A percentile compares a stretch with the other conserved stretches of the same genome.
Conservation (phyloP, 2,329 filamentous ascomycete genomes). For the Ceratocystis papillata region DNA sequence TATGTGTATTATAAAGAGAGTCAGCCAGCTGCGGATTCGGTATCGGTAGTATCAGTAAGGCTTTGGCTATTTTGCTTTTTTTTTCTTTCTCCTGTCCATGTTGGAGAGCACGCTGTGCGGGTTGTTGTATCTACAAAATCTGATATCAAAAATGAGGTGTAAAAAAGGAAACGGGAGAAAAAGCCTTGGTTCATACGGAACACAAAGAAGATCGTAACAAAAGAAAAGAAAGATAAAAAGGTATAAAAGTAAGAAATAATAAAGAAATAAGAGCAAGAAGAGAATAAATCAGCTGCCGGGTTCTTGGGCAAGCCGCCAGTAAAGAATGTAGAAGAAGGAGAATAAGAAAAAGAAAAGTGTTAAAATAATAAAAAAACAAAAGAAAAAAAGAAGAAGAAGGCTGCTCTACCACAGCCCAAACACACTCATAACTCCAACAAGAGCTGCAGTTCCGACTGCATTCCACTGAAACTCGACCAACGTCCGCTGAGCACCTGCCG, state of each 20-base stretch:
- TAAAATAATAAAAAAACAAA: background rate
- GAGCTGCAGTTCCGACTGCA: background rate
- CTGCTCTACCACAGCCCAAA: background rate
- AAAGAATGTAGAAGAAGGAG: background rate
- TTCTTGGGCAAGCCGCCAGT: background rate
- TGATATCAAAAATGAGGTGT: no score
- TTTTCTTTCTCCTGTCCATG: no score
- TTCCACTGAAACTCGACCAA: background rate
- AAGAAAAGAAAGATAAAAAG: background rate
- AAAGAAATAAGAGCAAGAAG: constrained; percentile 7
- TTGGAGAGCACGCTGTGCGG: no score
- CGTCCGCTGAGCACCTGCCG: background rate
- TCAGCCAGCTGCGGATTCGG: no score
- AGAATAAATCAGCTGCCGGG: background rate
- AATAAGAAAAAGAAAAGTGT: background rate
- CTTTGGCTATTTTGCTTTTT: no score
- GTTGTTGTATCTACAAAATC: no score
- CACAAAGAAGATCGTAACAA: background rate
- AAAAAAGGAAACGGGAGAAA: background rate
- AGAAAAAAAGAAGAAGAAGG: background rate
- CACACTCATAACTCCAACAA: background rate
- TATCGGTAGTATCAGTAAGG: no score
- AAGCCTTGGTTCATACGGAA: background rate
- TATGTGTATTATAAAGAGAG: background rate
- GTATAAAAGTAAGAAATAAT: background rate